Base-by-base conservation (phyloP, 2,329 filamentous ascomycete genomes). In the Pestalotiopsis sp. region DNA sequence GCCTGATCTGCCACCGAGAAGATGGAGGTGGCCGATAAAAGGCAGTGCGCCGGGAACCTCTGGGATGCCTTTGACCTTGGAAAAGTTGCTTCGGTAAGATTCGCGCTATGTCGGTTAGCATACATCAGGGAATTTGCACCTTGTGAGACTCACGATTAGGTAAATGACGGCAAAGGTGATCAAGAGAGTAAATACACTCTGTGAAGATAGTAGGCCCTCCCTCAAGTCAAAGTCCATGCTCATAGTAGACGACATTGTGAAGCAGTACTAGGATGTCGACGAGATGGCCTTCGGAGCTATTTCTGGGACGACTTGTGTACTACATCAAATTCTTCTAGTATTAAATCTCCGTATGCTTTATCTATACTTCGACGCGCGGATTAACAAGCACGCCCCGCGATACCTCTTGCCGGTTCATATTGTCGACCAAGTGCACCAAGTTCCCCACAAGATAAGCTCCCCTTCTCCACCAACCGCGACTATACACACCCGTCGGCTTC, bases 21-120 rank as follows among this genome's bases (percentile, higher is more conserved):
- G 57, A 7, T 71, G 64, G 4, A 74, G 66, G 49, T 75, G 68
- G 2, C 73, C 72, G 13, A 74, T 59, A 56, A 74, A 72, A 27
- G 71, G 72, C 13, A 73, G 62, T 6, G 64, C 65, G 31, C 58
- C 66, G 38, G 72, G 71, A 11, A 69, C 72, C 49, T 70, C 66
- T 7, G 70, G 69, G 36, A 73, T 65, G 6, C 68, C 64, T 3
- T 66, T 58, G 20, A 73, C 67, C 56, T 63, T 67, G 17, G 72
- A 64, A 27, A 73, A 68, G 36, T 66, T 61, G 13, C 56, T 67
- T 3, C 45, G n/a, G 58, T 67, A 69, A 13, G 62, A 64, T 56
- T 64, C 62, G 7, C 41, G 62, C 62, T 64, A 5, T n/a, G 9
- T 7, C 12, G 12, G 12, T 39, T 49, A 23, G 9, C 25, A 31